Evolutionary conservation across 176 grass and related monocot genomes (phyloP), one percentile per base, ranked within the genome.

Genomic region (Leersia perrieri): DNA sequence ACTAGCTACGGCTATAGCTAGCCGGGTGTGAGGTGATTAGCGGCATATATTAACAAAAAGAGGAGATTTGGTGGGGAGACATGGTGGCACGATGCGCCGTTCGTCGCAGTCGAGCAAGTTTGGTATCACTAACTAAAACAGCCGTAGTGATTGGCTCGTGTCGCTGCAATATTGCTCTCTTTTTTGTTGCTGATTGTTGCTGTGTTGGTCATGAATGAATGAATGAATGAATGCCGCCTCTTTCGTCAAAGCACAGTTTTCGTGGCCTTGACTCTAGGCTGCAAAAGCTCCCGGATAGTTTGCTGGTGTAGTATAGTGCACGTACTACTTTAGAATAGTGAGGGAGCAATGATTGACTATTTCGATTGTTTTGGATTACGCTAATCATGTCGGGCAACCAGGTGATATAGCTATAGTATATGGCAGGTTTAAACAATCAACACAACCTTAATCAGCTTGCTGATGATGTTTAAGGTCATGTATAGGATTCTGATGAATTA

Each of bases 341-440:
- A 13, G 29, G 9, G 51, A 8, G 51, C 62, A 49, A 81, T 81
- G 11, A 82, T 81, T 81, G 63, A 82, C 71, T 69, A 82, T 49
- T 70, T 0, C 11, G 51, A 39, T 82, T 11, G 47, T 35, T 27
- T 28, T 7, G 35, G 72, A 70, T 76, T 81, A 49, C 71, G 6
- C 63, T 87, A 82, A 82, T 70, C 85, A 87, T 87, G 85, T 87
- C 51, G 51, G 78, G 63, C 76, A 62, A 63, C 2, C 3, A 87
- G 77, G 62, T 75, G 77, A 81, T 81, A 68, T 68, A 65, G 61
- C 77, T 75, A 81, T 7, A 36, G 5, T 60, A 12, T 36, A 32
- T 11, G 25, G 7, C 74, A 3, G 30, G 41, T 11, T 31, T 34
- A 33, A 32, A 9, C 12, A 49, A n/a, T 57, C 51, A 57, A 23